Base-by-base conservation (phyloP, 2,329 filamentous ascomycete genomes). In the Purpureocillium takamizusanense region DNA sequence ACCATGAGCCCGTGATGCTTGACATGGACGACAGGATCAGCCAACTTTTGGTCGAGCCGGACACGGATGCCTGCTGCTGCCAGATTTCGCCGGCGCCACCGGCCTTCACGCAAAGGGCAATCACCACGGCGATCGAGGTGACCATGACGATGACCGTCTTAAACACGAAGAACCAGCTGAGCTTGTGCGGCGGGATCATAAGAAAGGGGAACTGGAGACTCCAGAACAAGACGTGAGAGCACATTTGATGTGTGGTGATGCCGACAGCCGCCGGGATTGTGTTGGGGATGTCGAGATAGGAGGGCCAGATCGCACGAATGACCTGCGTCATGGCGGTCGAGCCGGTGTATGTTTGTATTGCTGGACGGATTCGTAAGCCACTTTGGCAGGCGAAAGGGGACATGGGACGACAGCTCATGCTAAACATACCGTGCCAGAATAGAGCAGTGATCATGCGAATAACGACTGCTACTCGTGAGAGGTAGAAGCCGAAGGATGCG, bases 151-250 rank as follows among this genome's bases (percentile, higher is more conserved):
- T 31, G 13, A 51, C 28, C 3, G 30, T 34, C 25, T 44, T 41
- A 23, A 21, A 35, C 9, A 35, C 43, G 21, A 77, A 76, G 31
- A 78, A 50, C 50, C 64, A 74, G 34, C 69, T 60, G 13, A 80
- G 60, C 36, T 64, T 67, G 38, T 70, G 70, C 1, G 71, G 70
- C 25, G 72, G 73, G 44, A 79, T 75, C 39, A 74, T 56, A 8
- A 79, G 52, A 31, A 78, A 56, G 43, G 59, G 73, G 11, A 77
- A 55, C 48, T 76, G 72, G 2, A 74, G 49, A 0, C 68, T 51
- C 70, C 70, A 76, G 51, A 75, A 76, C n/a, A 80, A 47, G 43
- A 80, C 70, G 46, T 76, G 75, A 27, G 63, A 65, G 18, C 76
- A 52, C 65, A 81, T 66, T 11, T 70, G 70, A 41, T 74, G 65